Evolutionary conservation across 352 stramenopile genomes (phyloP).

Genomic region (Globisporangium nagaii): DNA sequence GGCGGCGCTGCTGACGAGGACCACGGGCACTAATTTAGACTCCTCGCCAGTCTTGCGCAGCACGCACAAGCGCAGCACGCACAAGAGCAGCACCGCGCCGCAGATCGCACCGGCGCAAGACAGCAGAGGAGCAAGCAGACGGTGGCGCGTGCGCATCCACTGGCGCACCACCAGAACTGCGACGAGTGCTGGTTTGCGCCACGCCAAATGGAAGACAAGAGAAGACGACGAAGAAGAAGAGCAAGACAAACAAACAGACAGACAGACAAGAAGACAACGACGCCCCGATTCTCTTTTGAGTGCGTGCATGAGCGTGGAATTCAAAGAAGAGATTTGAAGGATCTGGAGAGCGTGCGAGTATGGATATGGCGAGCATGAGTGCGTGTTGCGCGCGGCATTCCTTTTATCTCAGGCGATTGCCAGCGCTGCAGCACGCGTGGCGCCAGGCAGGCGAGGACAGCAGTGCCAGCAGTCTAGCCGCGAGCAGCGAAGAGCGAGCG

Average conservation of each 20-base stretch:
- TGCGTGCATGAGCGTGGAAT: slow-evolving; percentile 9
- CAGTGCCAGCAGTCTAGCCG: too few species aligned
- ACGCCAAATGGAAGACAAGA: background rate
- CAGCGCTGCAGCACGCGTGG: too few species aligned
- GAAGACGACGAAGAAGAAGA: background rate
- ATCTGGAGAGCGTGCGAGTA: background rate
- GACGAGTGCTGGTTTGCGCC: background rate
- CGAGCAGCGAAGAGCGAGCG: too few species aligned
- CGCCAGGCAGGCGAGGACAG: too few species aligned
- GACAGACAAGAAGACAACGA: background rate
- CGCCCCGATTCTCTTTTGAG: slow-evolving; percentile 6
- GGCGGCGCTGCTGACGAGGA: slow-evolving; percentile 25
- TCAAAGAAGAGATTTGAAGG: slow-evolving; percentile 5
- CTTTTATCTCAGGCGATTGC: too few species aligned
- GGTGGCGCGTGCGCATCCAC: background rate
- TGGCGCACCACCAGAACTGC: slow-evolving; percentile 11
- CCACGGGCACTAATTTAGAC: slow-evolving; percentile 43
- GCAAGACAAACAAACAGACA: background rate
- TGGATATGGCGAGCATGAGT: too few species aligned
- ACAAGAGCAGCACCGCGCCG: background rate
- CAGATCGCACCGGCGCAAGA: background rate
- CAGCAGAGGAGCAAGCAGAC: background rate
- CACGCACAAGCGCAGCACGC: background rate
- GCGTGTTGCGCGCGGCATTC: background rate
- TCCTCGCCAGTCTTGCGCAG: background rate